Percentiles rank a stretch among this genome's conserved stretches.
phyloP scores from a whole-genome alignment of 1,139 yeast species.

The Nakaseomyces kungkrabaensis region DNA sequence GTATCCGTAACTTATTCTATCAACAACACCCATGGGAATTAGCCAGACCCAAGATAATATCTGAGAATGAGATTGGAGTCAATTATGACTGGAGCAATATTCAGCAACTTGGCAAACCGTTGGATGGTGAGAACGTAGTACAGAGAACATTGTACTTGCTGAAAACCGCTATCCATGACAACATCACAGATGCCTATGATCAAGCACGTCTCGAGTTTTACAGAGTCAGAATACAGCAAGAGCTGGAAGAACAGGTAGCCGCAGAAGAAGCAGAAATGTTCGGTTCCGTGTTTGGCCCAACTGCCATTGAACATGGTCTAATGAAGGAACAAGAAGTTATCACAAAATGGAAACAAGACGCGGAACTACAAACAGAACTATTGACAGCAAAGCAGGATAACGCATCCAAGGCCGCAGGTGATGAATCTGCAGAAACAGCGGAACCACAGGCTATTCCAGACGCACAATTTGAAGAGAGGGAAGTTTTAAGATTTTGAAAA shows the following conservation, averaged over 20 bases:
- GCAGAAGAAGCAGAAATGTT: constrained; percentile 78
- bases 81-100: constrained; percentile 68
- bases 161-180: constrained; percentile 32
- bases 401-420: constrained; percentile 27
- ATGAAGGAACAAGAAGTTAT: constrained; percentile 61
- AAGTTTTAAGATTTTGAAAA: neutral
- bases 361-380: constrained; percentile 48
- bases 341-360: constrained; percentile 65
- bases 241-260: constrained; percentile 62
- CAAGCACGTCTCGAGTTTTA: constrained; percentile 83
- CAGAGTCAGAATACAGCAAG: constrained; percentile 74
- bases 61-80: constrained; percentile 58
- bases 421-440: neutral
- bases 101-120: constrained; percentile 58
- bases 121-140: constrained; percentile 91
- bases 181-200: constrained; percentile 64
- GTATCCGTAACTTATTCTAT: constrained; percentile 69
- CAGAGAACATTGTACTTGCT: constrained; percentile 77
- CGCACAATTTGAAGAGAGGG: neutral
- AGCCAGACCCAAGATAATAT: constrained; percentile 78
- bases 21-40: constrained; percentile 98
- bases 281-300: constrained; percentile 63
- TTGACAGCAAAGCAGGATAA: constrained; percentile 37
- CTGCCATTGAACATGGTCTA: constrained; percentile 58
- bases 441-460: neutral